A percentile compares a stretch with the other conserved stretches of the same genome.
Evolutionary conservation across 2,329 filamentous ascomycete species (phyloP).

Genomic region (Nannizziopsis arthrosporioides): DNA sequence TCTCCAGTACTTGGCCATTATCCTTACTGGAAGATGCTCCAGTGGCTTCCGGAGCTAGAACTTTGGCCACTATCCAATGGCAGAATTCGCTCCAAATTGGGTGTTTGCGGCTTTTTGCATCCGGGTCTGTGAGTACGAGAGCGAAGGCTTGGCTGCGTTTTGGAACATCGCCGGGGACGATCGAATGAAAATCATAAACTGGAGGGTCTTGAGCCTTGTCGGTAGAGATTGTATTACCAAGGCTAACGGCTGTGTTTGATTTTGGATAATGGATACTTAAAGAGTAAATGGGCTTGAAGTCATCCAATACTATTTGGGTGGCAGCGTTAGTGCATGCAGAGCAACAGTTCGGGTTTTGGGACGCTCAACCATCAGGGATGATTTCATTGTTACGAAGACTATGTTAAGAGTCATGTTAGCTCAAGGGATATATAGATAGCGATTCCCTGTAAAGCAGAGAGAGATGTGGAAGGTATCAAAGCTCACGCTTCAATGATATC

Average conservation of each 20-base stretch:
- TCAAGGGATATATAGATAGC: not conserved
- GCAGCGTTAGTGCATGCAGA: not conserved
- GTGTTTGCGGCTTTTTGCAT: constrained; percentile 44
- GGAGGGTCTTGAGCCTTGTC: constrained; percentile 34
- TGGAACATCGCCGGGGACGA: constrained; percentile 16
- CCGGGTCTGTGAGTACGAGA: constrained; percentile 46
- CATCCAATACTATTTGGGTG: constrained; percentile 41
- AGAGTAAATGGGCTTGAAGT: constrained; percentile 45
- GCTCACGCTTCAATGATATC: constrained; percentile 14
- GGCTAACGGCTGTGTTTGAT: constrained; percentile 32
- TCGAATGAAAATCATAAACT: constrained; percentile 29
- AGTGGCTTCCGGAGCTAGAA: constrained; percentile 9
- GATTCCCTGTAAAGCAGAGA: not conserved
- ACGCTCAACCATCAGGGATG: constrained; percentile 13
- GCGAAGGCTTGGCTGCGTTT: constrained; percentile 31
- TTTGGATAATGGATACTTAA: constrained; percentile 40
- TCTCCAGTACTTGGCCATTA: constrained; percentile 11
- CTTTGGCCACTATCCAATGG: constrained; percentile 38
- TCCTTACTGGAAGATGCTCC: not conserved
- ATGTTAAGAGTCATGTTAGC: not conserved
- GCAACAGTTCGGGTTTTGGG: not conserved
- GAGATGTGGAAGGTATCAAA: not conserved
- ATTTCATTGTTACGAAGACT: constrained; percentile 9
- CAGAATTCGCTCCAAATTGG: constrained; percentile 48
- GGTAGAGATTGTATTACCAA: constrained; percentile 46